A percentile compares a stretch with the other conserved stretches of the same genome.
Conservation (phyloP, 2,329 filamentous ascomycete genomes). For the Cyphellophora europaea region DNA sequence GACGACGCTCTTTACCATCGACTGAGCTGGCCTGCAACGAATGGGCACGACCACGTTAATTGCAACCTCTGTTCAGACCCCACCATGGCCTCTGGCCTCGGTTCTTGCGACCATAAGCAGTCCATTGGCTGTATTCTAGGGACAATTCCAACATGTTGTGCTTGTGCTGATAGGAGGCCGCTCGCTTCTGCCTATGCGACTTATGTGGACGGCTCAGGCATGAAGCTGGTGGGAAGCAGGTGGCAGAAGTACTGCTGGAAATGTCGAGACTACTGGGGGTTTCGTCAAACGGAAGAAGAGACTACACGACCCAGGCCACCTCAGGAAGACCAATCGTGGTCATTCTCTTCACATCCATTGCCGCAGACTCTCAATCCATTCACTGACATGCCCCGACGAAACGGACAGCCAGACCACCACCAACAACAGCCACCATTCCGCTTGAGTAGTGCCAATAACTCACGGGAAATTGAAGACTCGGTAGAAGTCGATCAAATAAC, state of each 20-base stretch:
- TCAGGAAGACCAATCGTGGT: conserved; percentile 1
- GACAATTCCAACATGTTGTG: conserved; percentile 16
- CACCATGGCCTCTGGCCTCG: no score
- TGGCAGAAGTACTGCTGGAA: conserved; percentile 19
- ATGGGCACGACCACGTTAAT: no score
- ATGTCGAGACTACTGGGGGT: conserved; percentile 13
- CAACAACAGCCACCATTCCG: neutral
- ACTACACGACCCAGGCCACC: neutral
- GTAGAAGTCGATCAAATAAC: no score
- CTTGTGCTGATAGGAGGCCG: conserved; percentile 17
- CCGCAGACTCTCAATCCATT: neutral
- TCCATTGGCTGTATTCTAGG: conserved; percentile 15
- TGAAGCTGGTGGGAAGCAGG: conserved; percentile 16
- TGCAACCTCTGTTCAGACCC: no score
- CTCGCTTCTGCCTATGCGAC: conserved; percentile 16
- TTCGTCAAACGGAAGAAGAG: neutral
- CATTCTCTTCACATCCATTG: conserved; percentile 1
- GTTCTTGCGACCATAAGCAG: conserved; percentile 18
- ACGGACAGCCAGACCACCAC: neutral
- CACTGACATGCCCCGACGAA: neutral
- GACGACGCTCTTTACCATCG: no score
- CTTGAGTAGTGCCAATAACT: no score
- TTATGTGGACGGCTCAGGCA: conserved; percentile 18
- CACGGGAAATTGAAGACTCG: no score
- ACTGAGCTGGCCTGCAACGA: no score